These are phyloP conservation scores for Gymnopilus dilepis DNA, from an alignment of 768 basidiomycete genomes.

Conservation along the genomic window DNA sequence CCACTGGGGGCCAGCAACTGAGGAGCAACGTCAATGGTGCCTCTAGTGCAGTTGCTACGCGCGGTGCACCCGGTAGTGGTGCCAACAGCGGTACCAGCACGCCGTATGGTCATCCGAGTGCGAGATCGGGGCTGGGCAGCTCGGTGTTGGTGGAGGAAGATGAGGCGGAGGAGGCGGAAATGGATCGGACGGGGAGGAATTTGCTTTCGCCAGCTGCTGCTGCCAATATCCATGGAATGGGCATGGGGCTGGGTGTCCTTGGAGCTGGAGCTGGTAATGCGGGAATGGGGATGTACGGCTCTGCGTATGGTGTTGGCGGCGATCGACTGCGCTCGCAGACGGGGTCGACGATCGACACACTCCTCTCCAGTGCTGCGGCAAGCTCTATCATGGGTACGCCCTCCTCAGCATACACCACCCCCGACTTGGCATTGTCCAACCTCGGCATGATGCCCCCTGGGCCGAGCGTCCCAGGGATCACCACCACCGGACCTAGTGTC, in stretches of 20 bases:
- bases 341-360: constrained; percentile 44
- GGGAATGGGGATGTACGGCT: constrained; percentile 36
- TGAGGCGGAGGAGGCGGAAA: constrained; percentile 72
- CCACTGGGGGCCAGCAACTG: constrained; percentile 60
- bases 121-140: constrained; percentile 53
- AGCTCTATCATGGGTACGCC: constrained; percentile 32
- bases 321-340: constrained; percentile 62
- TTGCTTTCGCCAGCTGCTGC: constrained; percentile 10
- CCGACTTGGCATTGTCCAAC: constrained; percentile 52
- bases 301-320: constrained; percentile 41
- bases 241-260: constrained; percentile 12
- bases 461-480: background rate
- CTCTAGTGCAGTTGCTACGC: constrained; percentile 25
- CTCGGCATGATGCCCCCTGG: constrained; percentile 30
- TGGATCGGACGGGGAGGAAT: constrained; percentile 45
- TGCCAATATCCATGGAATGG: background rate
- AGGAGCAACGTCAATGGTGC: constrained; percentile 64
- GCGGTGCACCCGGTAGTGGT: constrained; percentile 44
- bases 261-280: too few relatives aligned
- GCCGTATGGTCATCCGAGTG: constrained; percentile 59
- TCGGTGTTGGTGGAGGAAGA: constrained; percentile 73
- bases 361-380: constrained; percentile 32
- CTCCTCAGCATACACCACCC: constrained; percentile 65
- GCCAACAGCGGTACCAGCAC: constrained; percentile 73
- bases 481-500: too few relatives aligned